Percentiles rank a stretch among this genome's conserved stretches.
phyloP scores from a whole-genome alignment of 805 yeast genomes.

The Saturnispora silvae region DNA sequence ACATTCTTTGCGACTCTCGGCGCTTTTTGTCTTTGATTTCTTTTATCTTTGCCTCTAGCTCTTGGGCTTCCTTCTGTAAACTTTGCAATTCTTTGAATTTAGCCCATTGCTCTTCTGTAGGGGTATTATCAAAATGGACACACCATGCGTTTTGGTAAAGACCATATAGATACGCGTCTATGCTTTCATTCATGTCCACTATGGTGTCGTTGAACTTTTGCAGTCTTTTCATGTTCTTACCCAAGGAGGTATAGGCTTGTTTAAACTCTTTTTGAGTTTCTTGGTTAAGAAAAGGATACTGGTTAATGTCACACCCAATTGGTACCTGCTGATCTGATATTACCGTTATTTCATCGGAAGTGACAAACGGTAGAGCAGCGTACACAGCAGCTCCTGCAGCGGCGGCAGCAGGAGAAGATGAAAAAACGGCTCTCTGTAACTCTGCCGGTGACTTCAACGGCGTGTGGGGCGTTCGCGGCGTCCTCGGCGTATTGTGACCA shows the following conservation, averaged over 20 bases:
- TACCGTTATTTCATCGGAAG: background rate
- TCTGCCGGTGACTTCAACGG: constrained; percentile 4
- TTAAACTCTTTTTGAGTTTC: constrained; percentile 14
- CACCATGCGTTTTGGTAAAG: constrained; percentile 82
- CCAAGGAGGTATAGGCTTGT: constrained; percentile 27
- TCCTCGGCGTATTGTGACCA: too few relatives aligned
- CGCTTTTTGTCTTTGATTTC: constrained; percentile 9
- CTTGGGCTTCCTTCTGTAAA: constrained; percentile 13
- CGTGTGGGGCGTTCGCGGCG: constrained; percentile 2
- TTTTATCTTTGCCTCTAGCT: constrained; percentile 12
- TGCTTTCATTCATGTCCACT: constrained; percentile 62
- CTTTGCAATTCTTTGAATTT: constrained; percentile 15
- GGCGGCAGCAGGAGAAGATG: too few relatives aligned
- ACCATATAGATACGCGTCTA: constrained; percentile 65
- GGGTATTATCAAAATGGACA: constrained; percentile 46
- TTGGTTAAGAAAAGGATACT: constrained; percentile 18
- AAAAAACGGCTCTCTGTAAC: too few relatives aligned
- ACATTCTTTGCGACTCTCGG: constrained; percentile 14
- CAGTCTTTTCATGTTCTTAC: constrained; percentile 45
- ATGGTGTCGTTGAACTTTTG: constrained; percentile 52
- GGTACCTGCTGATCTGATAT: constrained; percentile 5
- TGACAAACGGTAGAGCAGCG: too few relatives aligned
- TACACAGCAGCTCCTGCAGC: too few relatives aligned
- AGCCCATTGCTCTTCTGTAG: constrained; percentile 17
- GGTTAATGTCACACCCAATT: constrained; percentile 7